These are phyloP conservation scores for Phytophthora litchii DNA, from an alignment of 352 stramenopile species.

Conservation along the genomic window DNA sequence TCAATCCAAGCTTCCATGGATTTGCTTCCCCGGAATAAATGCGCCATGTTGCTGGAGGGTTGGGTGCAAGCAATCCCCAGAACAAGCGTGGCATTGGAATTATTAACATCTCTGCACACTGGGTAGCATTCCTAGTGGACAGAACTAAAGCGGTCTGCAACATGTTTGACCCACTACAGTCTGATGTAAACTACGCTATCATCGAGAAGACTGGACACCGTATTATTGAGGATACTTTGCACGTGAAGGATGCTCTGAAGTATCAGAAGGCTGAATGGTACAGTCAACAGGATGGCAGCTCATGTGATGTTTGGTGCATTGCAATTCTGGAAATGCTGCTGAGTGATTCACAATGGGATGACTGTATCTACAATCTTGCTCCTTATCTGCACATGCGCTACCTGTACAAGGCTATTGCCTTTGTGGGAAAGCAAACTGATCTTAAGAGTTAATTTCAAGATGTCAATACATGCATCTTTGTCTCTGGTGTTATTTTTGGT, in stretches of 20 bases:
- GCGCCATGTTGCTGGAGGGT: neutral
- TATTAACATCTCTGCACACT: constrained; percentile 2
- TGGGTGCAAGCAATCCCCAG: neutral
- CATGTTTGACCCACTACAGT: constrained; percentile 12
- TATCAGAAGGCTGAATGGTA: constrained; percentile 13
- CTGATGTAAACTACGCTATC: neutral
- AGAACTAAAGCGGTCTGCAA: neutral
- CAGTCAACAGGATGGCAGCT: constrained; percentile 9
- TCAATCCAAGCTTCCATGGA: neutral
- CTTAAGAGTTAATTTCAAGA: neutral
- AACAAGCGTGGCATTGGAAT: constrained; percentile 4
- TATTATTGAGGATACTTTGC: neutral
- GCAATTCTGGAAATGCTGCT: constrained; percentile 11
- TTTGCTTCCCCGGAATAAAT: constrained; percentile 3
- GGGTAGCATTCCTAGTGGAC: constrained; percentile 8
- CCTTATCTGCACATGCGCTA: constrained; percentile 2
- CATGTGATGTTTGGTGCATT: constrained; percentile 16
- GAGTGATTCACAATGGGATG: neutral
- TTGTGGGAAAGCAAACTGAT: neutral
- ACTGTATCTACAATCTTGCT: constrained; percentile 1
- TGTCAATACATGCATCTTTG: constrained; percentile 4
- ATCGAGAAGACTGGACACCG: constrained; percentile 5
- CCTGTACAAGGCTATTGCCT: constrained; percentile 5
- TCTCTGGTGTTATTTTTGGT: neutral
- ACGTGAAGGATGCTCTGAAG: neutral